Base-by-base conservation (phyloP, 163 green algal species). In the Volvox carteri region DNA sequence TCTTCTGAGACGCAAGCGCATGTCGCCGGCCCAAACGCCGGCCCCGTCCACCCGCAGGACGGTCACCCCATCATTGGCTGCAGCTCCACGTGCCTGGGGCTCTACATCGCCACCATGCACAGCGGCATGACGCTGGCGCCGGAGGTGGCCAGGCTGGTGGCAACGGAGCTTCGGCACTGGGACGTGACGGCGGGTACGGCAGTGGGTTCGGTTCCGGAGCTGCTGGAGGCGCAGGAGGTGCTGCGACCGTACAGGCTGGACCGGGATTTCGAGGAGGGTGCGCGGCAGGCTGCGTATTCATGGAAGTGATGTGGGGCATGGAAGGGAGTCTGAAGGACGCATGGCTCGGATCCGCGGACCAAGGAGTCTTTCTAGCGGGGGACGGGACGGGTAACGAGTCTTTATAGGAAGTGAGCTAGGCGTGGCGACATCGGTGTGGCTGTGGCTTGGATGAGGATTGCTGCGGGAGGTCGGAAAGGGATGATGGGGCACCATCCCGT, bases 21-120 rank as follows among this genome's bases (percentile, higher is more conserved):
- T n/a, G n/a, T n/a, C n/a, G n/a, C n/a, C n/a, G n/a, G n/a, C n/a
- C n/a, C n/a, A n/a, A n/a, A n/a, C n/a, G n/a, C n/a, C n/a, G n/a
- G n/a, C n/a, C n/a, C n/a, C n/a, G n/a, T n/a, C n/a, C n/a, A n/a
- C 9, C 48, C 48, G 18, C 67, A 88, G 81, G 81, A 88, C 81
- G 81, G 81, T n/a, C 67, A 80, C 48, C 81, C 81, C 3, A 58
- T 88, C 9, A 50, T 88, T 0, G 81, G 81, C 46, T 7, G n/a
- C 21, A 30, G 19, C 4, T 21, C 68, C 48, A n/a, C 18, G 46
- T 78, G 60, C 81, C 67, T 16, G 4, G 81, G 81, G 1, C 67
- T 88, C 44, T 88, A 88, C 81, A n/a, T 80, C 41, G 84, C 90
- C 65, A 74, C 87, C 12, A 92, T 89, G 41, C 90, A 92, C 90